Evolutionary conservation across 2,329 filamentous ascomycete species (phyloP).

Genomic region (Macrophomina phaseolina): DNA sequence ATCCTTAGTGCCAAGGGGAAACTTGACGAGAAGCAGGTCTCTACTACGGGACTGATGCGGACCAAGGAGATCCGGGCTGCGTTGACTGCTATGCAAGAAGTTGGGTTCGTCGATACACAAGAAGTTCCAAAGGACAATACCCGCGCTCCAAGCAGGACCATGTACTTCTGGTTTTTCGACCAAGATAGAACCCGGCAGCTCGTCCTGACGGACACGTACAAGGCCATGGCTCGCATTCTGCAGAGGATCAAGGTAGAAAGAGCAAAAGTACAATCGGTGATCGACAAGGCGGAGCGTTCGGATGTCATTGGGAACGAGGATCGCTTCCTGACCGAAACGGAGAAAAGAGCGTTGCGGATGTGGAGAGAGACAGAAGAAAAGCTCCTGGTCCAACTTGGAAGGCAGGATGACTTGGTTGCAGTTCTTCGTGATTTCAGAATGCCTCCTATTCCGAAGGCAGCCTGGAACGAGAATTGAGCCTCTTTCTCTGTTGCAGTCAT

Average conservation of each 20-base stretch:
- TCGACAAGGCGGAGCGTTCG: conserved; percentile 81
- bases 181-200: conserved; percentile 71
- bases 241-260: conserved; percentile 81
- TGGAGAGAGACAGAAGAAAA: conserved; percentile 70
- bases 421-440: conserved; percentile 72
- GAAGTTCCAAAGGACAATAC: conserved; percentile 90
- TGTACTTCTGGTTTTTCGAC: conserved; percentile 94
- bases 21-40: conserved; percentile 90
- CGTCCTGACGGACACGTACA: conserved; percentile 83
- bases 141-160: conserved; percentile 78
- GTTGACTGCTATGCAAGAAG: conserved; percentile 83
- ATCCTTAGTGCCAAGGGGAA: conserved; percentile 88
- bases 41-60: conserved; percentile 79
- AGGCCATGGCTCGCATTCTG: conserved; percentile 83
- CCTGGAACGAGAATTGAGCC: conserved; percentile 8
- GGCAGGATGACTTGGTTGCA: conserved; percentile 84
- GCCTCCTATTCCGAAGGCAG: conserved; percentile 20
- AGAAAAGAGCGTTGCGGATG: conserved; percentile 71
- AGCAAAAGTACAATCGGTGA: conserved; percentile 70
- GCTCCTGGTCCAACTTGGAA: conserved; percentile 77
- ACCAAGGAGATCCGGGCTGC: conserved; percentile 84
- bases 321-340: conserved; percentile 75
- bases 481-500: background rate
- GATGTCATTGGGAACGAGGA: conserved; percentile 87
- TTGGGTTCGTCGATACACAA: conserved; percentile 87